Evolutionary conservation across 2,329 filamentous ascomycete genomes (phyloP), one percentile per base, ranked within the genome.

Genomic region (Verticillium alfalfae): DNA sequence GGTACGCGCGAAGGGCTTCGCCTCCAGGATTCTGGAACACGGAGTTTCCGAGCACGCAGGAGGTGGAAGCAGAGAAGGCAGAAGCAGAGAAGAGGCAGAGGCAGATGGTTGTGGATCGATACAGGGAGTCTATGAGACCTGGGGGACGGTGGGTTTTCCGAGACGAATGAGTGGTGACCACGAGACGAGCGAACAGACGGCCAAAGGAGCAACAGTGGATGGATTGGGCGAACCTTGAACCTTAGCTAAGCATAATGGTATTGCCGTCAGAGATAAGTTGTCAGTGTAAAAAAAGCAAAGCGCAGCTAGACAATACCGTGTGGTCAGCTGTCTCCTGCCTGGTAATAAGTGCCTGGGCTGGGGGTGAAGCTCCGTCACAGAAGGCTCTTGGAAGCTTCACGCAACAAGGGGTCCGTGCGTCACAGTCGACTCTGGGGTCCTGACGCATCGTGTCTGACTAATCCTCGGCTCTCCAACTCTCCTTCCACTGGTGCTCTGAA

Each of bases 11-110:
- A 58, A 82, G 85, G 65, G 81, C 78, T 55, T 92, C 90, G 10
- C 93, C 95, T 13, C 92, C 92, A 1, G 93, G 93, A 0, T 98
- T 92, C 72, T 99, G 95, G 95, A 83, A 91, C 60, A 84, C 89
- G 1, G 94, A 96, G 67, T 96, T 99, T 72, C 93, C 94, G 1
- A 87, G 79, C 34, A 97, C 95, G 1, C 95, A 98, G 72, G 91
- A 97, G 74, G 76, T 88, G 34, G 79, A 85, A 67, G 78, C 81
- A 59, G 86, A 94, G 68, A 84, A 84, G 62, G 81, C 83, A 63
- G 86, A 87, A 70, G 90, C 89, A 0, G 81, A 79, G n/a, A 81
- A 81, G 67, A 77, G 85, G 63, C 88, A 90, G 70, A 83, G 81
- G 66, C 79, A 85, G 58, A 82, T 85, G 61, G 81, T 97, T 1